Evolutionary conservation across 2,329 filamentous ascomycete genomes (phyloP), one percentile per base, ranked within the genome.

Genomic region (Stemphylium lycopersici): DNA sequence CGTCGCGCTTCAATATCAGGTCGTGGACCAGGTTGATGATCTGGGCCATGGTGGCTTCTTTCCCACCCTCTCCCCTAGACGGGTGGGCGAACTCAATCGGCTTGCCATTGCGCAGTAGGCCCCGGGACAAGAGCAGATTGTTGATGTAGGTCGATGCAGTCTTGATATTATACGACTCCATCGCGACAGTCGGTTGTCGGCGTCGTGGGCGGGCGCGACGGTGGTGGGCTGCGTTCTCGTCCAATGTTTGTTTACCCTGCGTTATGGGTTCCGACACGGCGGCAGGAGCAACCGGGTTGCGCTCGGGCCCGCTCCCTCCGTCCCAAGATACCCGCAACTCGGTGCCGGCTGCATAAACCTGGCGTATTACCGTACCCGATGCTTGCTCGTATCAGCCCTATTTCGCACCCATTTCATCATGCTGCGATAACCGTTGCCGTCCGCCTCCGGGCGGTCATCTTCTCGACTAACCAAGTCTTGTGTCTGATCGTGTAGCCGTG

Each of bases 1-100:
- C 91, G 74, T 99, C 95, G 80, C 93, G 86, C 63, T 93, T 86
- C 56, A 97, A 75, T 55, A 99, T 91, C 65, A 99, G 78, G 72
- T 99, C 95, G 76, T 99, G 96, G 43, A 99, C 87, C 20, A 99
- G 83, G 71, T 93, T 90, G 78, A 99, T 96, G 66, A 98, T 88
- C 62, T 87, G 86, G 16, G 90, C 89, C 87, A 95, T 93, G 15
- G 90, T 90, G 45, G 83, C 84, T 69, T 84, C 83, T 33, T 85
- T 81, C 15, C 84, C 85, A 15, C 83, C 82, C 59, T 87, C 84
- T 55, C 81, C 83, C 59, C 85, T 81, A 48, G 85, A 85, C 7
- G 90, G 88, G 58, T 86, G 80, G 56, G 90, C 87, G 74, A 99
- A 99, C 74, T 97, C 88, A 76, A 99, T 90, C 37, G 79, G 80